Evolutionary conservation across 179 eudicot species (phyloP), one percentile per base, ranked within the genome.

Genomic region (Camellia oleifera): DNA sequence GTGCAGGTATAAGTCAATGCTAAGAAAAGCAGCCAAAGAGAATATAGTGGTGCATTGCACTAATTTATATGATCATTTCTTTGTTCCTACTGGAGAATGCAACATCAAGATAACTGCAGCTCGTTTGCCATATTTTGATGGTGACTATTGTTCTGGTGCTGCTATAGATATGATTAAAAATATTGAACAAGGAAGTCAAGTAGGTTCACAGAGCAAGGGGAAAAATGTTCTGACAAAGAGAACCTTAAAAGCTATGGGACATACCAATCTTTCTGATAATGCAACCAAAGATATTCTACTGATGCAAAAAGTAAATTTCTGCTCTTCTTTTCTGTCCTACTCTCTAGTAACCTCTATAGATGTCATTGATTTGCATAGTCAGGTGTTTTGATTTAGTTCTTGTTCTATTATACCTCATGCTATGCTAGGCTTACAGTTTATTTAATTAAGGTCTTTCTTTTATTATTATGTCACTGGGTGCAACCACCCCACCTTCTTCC

Each of bases 111-210:
- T 93, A 77, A 92, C 94, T 60, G 92, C 91, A 69, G 93, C 97
- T 62, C 92, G 91, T 81, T 82, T 95, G 75, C 99, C 99, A 62
- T 92, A 91, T 85, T 93, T 95, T 84, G 98, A 93, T 76, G 97
- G 98, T 76, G 95, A 88, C 83, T 93, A 89, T 78, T 93, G 98
- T 97, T 88, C 97, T 66, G 77, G 83, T 81, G 86, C 86, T 84
- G 93, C 89, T 78, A 91, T 92, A 76, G 83, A 78, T 44, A 83
- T 90, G 86, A 86, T 88, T 15, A 84, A 82, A 44, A 85, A 88
- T 20, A 87, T 92, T 54, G 91, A 89, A 61, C 82, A 82, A 76
- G 92, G 88, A 77, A 81, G 82, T 73, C 85, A 74, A 72, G 88
- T 83, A 58, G 87, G 84, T 80, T 82, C 81, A 79, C 83, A 75